Evolutionary conservation across 2,329 filamentous ascomycete genomes (phyloP).

Genomic region (Penicillium sp.): DNA sequence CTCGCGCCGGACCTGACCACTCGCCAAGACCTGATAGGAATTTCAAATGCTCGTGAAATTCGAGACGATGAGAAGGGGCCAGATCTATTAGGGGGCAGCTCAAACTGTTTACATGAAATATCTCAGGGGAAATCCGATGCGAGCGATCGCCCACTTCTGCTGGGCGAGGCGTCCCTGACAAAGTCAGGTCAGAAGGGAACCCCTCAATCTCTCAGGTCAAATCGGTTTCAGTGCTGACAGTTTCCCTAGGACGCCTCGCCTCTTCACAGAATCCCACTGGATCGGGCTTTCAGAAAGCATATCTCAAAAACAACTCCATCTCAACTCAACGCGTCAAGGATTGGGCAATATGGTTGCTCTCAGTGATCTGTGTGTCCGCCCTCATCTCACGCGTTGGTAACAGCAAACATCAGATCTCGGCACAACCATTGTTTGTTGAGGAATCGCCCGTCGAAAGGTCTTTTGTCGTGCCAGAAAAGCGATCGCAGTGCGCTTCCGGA

Average conservation of each 20-base stretch:
- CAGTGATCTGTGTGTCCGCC: constrained; percentile 27
- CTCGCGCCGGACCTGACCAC: constrained; percentile 57
- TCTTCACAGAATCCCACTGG: constrained; percentile 6
- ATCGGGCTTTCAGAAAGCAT: constrained; percentile 3
- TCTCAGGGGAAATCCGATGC: constrained; percentile 3
- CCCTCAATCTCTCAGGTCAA: neutral
- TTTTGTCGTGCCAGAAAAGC: constrained; percentile 10
- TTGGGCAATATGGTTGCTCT: constrained; percentile 32
- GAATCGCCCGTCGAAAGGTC: neutral
- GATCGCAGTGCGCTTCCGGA: constrained; percentile 33
- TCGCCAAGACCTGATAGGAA: constrained; percentile 60
- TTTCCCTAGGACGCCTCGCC: constrained; percentile 26
- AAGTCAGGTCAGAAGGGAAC: constrained; percentile 29
- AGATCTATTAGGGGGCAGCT: neutral
- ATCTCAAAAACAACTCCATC: neutral
- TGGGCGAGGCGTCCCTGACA: constrained; percentile 32
- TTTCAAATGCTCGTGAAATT: constrained; percentile 56
- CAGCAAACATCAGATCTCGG: constrained; percentile 13
- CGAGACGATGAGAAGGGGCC: constrained; percentile 14
- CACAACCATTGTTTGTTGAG: neutral
- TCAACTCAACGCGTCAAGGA: constrained; percentile 20
- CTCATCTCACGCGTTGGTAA: constrained; percentile 26
- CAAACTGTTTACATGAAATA: constrained; percentile 5
- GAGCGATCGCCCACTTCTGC: constrained; percentile 4
- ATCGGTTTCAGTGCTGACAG: neutral